Evolutionary conservation across 768 basidiomycete species (phyloP).

Genomic region (Lentinus tigrinus): DNA sequence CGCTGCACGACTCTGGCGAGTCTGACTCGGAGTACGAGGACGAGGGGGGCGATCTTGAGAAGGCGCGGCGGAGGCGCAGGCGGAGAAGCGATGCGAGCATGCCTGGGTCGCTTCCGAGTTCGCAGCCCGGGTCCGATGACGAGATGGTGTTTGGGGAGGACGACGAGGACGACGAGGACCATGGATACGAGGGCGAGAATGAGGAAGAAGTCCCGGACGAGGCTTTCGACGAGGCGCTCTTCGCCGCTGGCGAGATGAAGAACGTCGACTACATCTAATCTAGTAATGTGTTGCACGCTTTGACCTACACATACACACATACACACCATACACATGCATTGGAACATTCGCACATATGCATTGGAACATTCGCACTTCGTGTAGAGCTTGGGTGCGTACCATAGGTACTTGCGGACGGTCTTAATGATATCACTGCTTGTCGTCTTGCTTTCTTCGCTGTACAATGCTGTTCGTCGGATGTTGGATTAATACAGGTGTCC

Average conservation of each 20-base stretch:
- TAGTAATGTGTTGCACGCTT: constrained; percentile 54
- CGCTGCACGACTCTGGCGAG: constrained; percentile 34
- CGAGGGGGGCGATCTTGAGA: constrained; percentile 39
- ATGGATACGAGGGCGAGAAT: constrained; percentile 40
- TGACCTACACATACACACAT: not conserved
- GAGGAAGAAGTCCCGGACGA: constrained; percentile 68
- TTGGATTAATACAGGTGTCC: too few species aligned
- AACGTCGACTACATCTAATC: constrained; percentile 42
- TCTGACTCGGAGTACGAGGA: constrained; percentile 45
- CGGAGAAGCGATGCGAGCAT: constrained; percentile 78
- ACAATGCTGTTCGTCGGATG: not conserved
- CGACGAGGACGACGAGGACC: constrained; percentile 42
- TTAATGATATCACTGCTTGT: not conserved
- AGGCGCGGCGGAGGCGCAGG: constrained; percentile 37
- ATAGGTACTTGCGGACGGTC: not conserved
- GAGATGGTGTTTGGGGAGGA: constrained; percentile 57
- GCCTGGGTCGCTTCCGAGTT: constrained; percentile 70
- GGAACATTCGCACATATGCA: not conserved
- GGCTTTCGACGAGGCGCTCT: constrained; percentile 71
- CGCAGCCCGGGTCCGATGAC: constrained; percentile 37
- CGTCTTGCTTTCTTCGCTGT: not conserved
- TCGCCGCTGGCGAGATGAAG: constrained; percentile 83
- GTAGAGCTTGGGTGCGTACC: not conserved
- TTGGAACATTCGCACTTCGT: not conserved
- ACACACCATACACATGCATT: not conserved